Base-by-base conservation (phyloP, 257 asterid species). In the Thymus mandschuricus region DNA sequence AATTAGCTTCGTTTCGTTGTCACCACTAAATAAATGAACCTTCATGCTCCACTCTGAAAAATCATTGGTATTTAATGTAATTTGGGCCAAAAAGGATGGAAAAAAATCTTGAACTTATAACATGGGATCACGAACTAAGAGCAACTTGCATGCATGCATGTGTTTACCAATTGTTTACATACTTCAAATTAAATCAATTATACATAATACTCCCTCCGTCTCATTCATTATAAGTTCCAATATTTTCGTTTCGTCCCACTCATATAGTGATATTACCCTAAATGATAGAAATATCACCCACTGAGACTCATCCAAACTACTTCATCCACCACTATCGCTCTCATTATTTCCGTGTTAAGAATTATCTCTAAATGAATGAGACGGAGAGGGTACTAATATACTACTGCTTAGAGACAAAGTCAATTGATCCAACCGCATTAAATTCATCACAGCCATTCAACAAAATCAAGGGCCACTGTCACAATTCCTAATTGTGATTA, bases 371-470 rank as follows among this genome's bases (percentile, higher is more conserved):
- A n/a, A n/a, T n/a, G n/a, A n/a, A n/a, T n/a, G n/a, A n/a, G n/a
- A n/a, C n/a, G n/a, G n/a, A n/a, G n/a, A n/a, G n/a, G n/a, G n/a
- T n/a, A n/a, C n/a, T n/a, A n/a, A n/a, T n/a, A n/a, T n/a, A n/a
- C n/a, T n/a, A n/a, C n/a, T n/a, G n/a, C n/a, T 12, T 10, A 49
- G 3, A 2, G 2, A 8, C 1, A 66, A 51, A 71, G 82, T 83
- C 75, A 81, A 76, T 57, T 34, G 38, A 60, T 60, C 66, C 72
- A 38, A 69, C 73, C 4, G 66, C 81, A 81, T 79, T 75, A 76
- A 80, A 60, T 64, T 71, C 66, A 55, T n/a, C 45, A 62, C 34
- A 68, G 38, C 70, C 73, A 71, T 58, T 81, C 56, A 54, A 35
- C 34, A 59, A 10, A 34, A 58, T 41, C 57, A 71, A 76, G 75